Base-by-base conservation (phyloP, 164 flowering plant species). In the Malania oleifera region DNA sequence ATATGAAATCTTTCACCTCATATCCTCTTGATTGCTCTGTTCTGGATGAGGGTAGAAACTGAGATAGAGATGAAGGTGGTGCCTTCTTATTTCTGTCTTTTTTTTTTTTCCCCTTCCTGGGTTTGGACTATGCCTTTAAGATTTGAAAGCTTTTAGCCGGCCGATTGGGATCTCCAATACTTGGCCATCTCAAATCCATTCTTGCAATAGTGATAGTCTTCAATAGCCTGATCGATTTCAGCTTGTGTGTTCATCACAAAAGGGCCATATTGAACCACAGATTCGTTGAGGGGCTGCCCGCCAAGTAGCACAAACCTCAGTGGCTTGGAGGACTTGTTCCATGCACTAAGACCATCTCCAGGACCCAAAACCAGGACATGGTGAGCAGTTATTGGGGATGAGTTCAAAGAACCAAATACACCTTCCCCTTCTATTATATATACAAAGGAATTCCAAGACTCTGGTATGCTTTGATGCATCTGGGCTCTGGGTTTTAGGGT, bases 181-280 rank as follows among this genome's bases (percentile, higher is more conserved):
- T 70, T 82, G 19, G 89, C 95, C 71, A 68, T 79, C 57, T 89
- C 96, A 77, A 92, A 92, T 27, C 96, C 98, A 72, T 92, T 86
- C 68, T 59, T 77, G 61, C 62, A 41, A 9, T 56, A 60, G 7
- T 75, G 76, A 59, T 82, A 89, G 57, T 92, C 98, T 39, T 89
- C 83, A 55, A 89, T 70, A 35, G 98, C 67, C 59, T 79, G 77
- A 2, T 89, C 82, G 50, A 92, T 89, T 63, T 92, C 86, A 13
- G 73, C 86, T 49, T 85, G 85, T 11, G 96, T 76, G 75, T 89
- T 91, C 98, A 92, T 92, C 75, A 92, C 98, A 72, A 92, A 87
- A 6, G 98, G 96, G 0, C 98, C 96, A 54, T 80, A 69, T 57
- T 85, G 96, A 41, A 75, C 92, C 51, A 91, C 82, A 0, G 96